Base-by-base conservation (phyloP, 441 rosid species). In the Kokia cookei region DNA sequence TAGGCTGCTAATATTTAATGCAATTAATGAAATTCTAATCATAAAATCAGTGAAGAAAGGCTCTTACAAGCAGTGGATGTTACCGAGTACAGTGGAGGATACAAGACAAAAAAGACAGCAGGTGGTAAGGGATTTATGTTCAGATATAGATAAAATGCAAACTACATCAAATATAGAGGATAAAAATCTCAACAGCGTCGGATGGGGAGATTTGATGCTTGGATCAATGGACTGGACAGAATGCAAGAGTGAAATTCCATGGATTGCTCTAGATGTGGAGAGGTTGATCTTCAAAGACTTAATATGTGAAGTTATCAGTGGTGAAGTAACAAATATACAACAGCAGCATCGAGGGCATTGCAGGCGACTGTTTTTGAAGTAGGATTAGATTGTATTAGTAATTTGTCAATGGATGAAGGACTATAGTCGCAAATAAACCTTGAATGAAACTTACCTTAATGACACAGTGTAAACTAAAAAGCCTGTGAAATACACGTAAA, bases 231-330 rank as follows among this genome's bases (percentile, higher is more conserved):
- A 82, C 55, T 89, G 97, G 96, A 80, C 85, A 73, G 80, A 81
- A 67, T 76, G 79, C 73, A 78, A 48, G 19, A 76, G 84, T 47
- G 92, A 93, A 81, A 79, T 85, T 80, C 86, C 96, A 0, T 88
- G 85, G 70, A 47, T 93, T 73, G 93, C 86, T 70, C 78, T 93
- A 74, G 91, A 87, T 76, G 79, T 93, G 42, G 98, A 96, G 83
- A 82, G 93, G 63, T 78, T 84, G 83, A 96, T 96, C 79, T 93
- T 93, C 77, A 96, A 91, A 68, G 99, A 93, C 82, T 80, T 96
- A 69, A 80, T 96, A 69, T 86, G 73, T 59, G 99, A 96, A 85
- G 81, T 92, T 69, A 83, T 91, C 76, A 81, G 73, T 35, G 70
- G 83, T 12, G 84, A 82, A 76, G 78, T 78, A 63, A 80, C 82